phyloP scores from a whole-genome alignment of 495 filamentous ascomycete species.

The Talaromyces adpressus region DNA sequence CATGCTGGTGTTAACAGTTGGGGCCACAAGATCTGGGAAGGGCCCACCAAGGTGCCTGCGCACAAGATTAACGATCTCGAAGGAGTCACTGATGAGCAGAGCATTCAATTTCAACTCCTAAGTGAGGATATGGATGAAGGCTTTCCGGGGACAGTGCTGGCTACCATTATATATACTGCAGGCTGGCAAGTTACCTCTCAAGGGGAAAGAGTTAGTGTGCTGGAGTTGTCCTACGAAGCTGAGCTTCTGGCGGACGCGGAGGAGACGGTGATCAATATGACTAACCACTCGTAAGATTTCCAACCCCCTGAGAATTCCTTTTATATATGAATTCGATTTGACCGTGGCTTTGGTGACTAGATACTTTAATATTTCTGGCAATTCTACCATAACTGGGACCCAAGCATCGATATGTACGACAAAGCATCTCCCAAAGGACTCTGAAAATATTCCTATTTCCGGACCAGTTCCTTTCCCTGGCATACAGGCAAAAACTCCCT shows the following conservation, averaged over 20 bases:
- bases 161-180: slow-evolving; percentile 68
- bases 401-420: too few relatives aligned
- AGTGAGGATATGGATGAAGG: slow-evolving; percentile 75
- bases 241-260: slow-evolving; percentile 67
- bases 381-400: too few relatives aligned
- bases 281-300: slow-evolving; percentile 77
- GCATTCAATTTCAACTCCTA: slow-evolving; percentile 55
- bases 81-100: slow-evolving; percentile 30
- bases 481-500: too few relatives aligned
- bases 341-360: slow-evolving; percentile 49
- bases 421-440: too few relatives aligned
- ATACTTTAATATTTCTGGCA: slow-evolving; percentile 13
- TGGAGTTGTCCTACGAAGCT: slow-evolving; percentile 84
- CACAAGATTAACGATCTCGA: slow-evolving; percentile 58
- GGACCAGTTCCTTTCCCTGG: too few relatives aligned
- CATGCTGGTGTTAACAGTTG: slow-evolving; percentile 64
- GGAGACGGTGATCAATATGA: slow-evolving; percentile 84
- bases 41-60: slow-evolving; percentile 46
- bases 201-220: slow-evolving; percentile 57
- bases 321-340: slow-evolving; percentile 4
- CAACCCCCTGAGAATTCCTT: background rate
- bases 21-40: slow-evolving; percentile 61
- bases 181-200: slow-evolving; percentile 16
- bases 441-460: too few relatives aligned
- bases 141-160: slow-evolving; percentile 77